Conservation (phyloP, 352 stramenopile genomes). For the Globisporangium radiosum region DNA sequence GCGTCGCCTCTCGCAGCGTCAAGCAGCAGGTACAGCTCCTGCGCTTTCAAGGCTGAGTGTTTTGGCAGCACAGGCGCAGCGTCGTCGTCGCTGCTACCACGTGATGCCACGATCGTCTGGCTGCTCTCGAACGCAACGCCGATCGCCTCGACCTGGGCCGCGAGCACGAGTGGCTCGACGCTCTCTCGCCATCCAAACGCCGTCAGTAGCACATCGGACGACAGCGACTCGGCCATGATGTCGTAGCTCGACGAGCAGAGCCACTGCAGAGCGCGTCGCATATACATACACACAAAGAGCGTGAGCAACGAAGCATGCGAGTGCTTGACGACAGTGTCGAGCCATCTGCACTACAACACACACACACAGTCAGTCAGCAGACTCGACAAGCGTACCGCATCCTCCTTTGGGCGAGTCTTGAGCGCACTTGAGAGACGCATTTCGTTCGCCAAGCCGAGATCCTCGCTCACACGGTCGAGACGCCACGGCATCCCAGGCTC, state of each 20-base stretch:
- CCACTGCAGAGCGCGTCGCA: conserved; percentile 34
- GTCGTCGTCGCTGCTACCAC: neutral
- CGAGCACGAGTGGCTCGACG: conserved; percentile 35
- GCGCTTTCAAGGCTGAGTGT: conserved; percentile 36
- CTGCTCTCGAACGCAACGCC: conserved; percentile 19
- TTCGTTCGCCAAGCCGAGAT: too few species aligned
- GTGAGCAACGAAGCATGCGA: neutral
- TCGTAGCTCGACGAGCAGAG: conserved; percentile 46
- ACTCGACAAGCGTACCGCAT: conserved; percentile 38
- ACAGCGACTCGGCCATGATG: conserved; percentile 50
- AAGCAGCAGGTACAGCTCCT: conserved; percentile 49
- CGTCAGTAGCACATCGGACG: conserved; percentile 38
- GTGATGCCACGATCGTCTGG: too few species aligned
- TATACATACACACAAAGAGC: neutral
- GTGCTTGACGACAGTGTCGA: neutral
- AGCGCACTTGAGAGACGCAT: conserved; percentile 30
- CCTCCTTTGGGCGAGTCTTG: conserved; percentile 36
- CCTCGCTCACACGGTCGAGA: too few species aligned
- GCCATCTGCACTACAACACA: neutral
- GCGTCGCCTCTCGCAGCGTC: conserved; percentile 23
- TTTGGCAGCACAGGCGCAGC: conserved; percentile 3
- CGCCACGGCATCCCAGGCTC: conserved; percentile 63
- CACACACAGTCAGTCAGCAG: neutral
- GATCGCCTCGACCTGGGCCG: conserved; percentile 46
- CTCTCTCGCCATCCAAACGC: conserved; percentile 51